Conservation (phyloP, 352 stramenopile genomes). For the Pythium guiyangense region DNA sequence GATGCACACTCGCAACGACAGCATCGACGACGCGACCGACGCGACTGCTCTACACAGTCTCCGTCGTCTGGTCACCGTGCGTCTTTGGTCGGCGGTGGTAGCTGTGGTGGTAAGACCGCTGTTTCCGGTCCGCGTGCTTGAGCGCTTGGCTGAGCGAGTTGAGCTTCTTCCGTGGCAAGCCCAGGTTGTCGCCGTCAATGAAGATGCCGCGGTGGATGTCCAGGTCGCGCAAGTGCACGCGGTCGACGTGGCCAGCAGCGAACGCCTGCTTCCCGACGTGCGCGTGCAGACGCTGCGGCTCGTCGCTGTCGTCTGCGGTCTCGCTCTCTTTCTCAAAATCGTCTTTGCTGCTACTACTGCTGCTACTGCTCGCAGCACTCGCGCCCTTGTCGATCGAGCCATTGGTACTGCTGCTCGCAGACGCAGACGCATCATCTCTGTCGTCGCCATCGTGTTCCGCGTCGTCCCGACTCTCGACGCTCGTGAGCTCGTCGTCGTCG, state of each 20-base stretch:
- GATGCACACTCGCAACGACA: not conserved
- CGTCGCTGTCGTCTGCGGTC: not conserved
- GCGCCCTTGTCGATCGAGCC: not conserved
- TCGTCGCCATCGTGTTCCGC: not conserved
- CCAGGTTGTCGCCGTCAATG: slow-evolving; percentile 24
- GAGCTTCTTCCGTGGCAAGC: slow-evolving; percentile 35
- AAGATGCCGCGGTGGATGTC: slow-evolving; percentile 31
- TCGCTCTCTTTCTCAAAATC: not conserved
- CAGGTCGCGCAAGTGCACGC: slow-evolving; percentile 25
- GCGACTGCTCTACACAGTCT: not conserved
- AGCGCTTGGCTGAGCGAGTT: slow-evolving; percentile 29
- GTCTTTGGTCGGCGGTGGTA: slow-evolving; percentile 18
- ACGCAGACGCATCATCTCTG: not conserved
- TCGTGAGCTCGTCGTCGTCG: slow-evolving; percentile 6
- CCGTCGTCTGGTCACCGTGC: slow-evolving; percentile 14
- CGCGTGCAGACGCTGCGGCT: slow-evolving; percentile 1
- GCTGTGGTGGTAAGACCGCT: slow-evolving; percentile 26
- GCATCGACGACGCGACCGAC: not conserved
- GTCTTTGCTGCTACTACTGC: not conserved
- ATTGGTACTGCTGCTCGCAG: not conserved
- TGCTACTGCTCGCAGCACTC: slow-evolving; percentile 1
- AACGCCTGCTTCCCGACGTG: slow-evolving; percentile 13
- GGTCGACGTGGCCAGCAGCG: slow-evolving; percentile 18
- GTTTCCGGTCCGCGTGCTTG: slow-evolving; percentile 44
- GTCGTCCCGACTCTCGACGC: slow-evolving; percentile 11